A percentile compares a stretch with the other conserved stretches of the same genome.
Conservation (phyloP, 2,329 filamentous ascomycete species). For the Aspergillus neoniger region DNA sequence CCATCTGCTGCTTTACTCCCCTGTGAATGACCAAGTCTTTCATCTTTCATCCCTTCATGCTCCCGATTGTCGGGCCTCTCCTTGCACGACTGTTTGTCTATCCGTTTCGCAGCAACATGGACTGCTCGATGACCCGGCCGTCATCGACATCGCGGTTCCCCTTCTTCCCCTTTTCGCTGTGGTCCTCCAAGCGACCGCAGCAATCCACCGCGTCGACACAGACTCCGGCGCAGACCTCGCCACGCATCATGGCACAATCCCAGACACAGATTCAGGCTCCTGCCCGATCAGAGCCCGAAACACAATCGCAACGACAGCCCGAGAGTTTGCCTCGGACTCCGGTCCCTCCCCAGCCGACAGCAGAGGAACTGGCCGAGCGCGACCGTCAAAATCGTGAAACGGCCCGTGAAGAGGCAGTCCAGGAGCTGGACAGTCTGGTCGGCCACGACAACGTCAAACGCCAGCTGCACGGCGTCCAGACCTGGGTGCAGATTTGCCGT, state of each 20-base stretch:
- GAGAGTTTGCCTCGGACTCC: not conserved
- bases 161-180: slow-evolving; percentile 18
- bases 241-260: not conserved
- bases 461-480: slow-evolving; percentile 23
- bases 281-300: not conserved
- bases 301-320: not conserved
- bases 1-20: not conserved
- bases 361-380: slow-evolving; percentile 11
- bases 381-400: slow-evolving; percentile 13
- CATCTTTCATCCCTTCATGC: not conserved
- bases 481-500: slow-evolving; percentile 24
- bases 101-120: slow-evolving; percentile 20
- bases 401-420: slow-evolving; percentile 15
- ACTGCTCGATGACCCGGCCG: slow-evolving; percentile 15
- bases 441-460: slow-evolving; percentile 23
- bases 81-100: slow-evolving; percentile 14
- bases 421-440: slow-evolving; percentile 18
- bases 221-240: not conserved
- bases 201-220: slow-evolving; percentile 8
- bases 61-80: slow-evolving; percentile 15
- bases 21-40: not conserved
- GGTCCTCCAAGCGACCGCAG: slow-evolving; percentile 12
- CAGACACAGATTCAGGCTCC: not conserved
- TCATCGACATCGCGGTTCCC: slow-evolving; percentile 18
- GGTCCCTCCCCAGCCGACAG: slow-evolving; percentile 1